Evolutionary conservation across 1,284 basidiomycete species (phyloP), one percentile per base, ranked within the genome.

Genomic region (Sporisorium scitamineum): DNA sequence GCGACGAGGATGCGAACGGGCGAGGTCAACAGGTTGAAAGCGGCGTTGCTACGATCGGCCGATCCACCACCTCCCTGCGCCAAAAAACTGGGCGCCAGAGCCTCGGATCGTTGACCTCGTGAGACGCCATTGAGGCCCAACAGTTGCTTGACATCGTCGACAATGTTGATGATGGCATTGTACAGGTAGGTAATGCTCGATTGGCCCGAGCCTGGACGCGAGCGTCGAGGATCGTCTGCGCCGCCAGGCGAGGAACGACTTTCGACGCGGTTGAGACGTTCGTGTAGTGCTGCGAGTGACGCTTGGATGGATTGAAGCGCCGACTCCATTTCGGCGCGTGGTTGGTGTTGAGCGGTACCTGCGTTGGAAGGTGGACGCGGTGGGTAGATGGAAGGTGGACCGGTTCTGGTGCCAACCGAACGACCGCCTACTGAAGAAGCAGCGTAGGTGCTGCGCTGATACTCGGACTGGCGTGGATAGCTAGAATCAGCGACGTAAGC

Each of bases 211-310:
- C 55, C 45, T 31, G 59, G 54, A 24, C 54, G 54, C 13, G 54
- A 34, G 20, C 61, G 62, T 48, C 68, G 60, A 4, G 60, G 50
- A 34, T 64, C 73, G 24, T 71, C 73, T 24, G 51, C 48, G 26
- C 66, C 60, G 16, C 55, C 68, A 7, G 37, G 39, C 1, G 51
- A 55, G 16, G 61, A 65, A 18, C 60, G 61, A 50, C 18, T 59
- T 42, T 85, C 84, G 45, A 84, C 83, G 7, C 76, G 78, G 31
- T 82, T 83, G 29, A 98, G 87, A 13, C 95, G 91, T 86, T 97
- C 95, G 37, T 91, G 92, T 41, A 98, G 88, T 1, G 95, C 94
- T 1, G 93, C 92, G 9, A 98, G 88, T 64, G 95, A 93, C 0
- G 92, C 91, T 84, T 98, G 95, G 61, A 95, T 90, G 72, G 90